These are phyloP conservation scores for Aspergillus asperescens DNA, from an alignment of 495 filamentous ascomycete species.

Conservation along the genomic window DNA sequence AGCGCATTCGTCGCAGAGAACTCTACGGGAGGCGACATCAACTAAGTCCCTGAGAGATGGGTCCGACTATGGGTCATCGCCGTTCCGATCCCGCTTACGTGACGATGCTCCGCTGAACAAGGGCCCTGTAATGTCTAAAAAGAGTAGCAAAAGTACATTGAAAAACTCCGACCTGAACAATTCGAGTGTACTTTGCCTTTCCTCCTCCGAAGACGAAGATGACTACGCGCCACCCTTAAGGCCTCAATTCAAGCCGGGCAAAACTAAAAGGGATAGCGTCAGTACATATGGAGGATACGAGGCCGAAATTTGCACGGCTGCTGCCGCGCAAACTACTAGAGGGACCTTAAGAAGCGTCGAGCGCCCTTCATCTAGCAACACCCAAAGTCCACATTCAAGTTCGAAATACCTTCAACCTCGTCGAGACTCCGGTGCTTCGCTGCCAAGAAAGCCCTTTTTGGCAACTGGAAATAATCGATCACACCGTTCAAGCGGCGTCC, in stretches of 20 bases:
- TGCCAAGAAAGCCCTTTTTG: constrained; percentile 25
- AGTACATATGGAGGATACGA: constrained; percentile 37
- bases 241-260: constrained; percentile 9
- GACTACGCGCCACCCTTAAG: constrained; percentile 28
- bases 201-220: constrained; percentile 52
- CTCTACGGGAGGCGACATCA: constrained; percentile 15
- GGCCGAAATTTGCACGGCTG: constrained; percentile 40
- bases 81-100: constrained; percentile 15
- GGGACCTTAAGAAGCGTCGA: constrained; percentile 27
- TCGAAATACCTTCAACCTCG: constrained; percentile 14
- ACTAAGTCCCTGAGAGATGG: constrained; percentile 19
- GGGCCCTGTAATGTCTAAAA: constrained; percentile 29
- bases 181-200: constrained; percentile 51
- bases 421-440: constrained; percentile 25
- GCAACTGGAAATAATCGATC: constrained; percentile 23
- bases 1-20: constrained; percentile 10
- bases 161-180: constrained; percentile 44
- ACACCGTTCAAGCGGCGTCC: constrained; percentile 32
- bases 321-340: constrained; percentile 32
- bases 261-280: constrained; percentile 33
- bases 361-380: constrained; percentile 27
- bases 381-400: constrained; percentile 25
- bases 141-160: constrained; percentile 41
- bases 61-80: not conserved
- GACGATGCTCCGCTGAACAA: constrained; percentile 7